These are phyloP conservation scores for Amaranthus palmeri DNA, from an alignment of 148 eudicot species.

Conservation along the genomic window DNA sequence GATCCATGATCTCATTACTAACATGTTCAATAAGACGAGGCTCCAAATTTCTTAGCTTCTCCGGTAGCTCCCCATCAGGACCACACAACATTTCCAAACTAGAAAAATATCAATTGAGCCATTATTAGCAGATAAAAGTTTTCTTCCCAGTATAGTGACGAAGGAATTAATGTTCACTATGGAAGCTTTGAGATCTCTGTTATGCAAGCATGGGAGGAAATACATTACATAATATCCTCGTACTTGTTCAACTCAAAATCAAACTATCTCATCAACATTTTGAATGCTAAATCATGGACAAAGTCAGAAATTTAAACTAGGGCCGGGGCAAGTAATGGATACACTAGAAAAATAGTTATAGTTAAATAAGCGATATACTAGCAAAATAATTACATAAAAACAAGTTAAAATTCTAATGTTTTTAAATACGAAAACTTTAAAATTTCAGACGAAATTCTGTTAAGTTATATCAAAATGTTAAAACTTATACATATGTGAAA, in stretches of 20 bases:
- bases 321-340: background rate
- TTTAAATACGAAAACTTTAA: too few species aligned
- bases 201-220: background rate
- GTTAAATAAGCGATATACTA: too few species aligned
- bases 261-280: background rate
- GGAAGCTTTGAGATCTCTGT: background rate
- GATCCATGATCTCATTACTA: conserved; percentile 96
- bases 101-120: conserved; percentile 12
- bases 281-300: too few species aligned
- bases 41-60: conserved; percentile 89
- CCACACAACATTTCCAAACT: conserved; percentile 92
- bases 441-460: too few species aligned
- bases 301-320: too few species aligned
- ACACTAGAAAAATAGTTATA: background rate
- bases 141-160: background rate
- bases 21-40: conserved; percentile 95
- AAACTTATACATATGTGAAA: too few species aligned
- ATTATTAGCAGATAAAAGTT: conserved; percentile 1
- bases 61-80: conserved; percentile 97
- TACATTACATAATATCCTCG: background rate
- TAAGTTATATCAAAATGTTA: too few species aligned
- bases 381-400: too few species aligned
- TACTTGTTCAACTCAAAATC: background rate
- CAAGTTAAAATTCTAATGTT: too few species aligned
- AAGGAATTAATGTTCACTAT: background rate